Base-by-base conservation (phyloP, 768 basidiomycete genomes). In the Termitomyces sp. region DNA sequence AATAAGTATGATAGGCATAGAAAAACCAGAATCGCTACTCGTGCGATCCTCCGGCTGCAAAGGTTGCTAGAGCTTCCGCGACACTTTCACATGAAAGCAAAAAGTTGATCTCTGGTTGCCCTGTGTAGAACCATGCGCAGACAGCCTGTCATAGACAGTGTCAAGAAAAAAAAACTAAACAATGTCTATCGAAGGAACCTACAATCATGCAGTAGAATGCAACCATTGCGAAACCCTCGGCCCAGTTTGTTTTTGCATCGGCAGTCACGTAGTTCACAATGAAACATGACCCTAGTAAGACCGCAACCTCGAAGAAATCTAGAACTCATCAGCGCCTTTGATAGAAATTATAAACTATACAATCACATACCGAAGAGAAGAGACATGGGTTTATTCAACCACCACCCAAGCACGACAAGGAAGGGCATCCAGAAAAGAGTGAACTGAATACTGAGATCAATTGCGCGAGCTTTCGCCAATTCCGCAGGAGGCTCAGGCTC, bases 221-320 rank as follows among this genome's bases (percentile, higher is more conserved):
- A 28, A 89, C 73, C 78, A 90, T 79, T 20, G 83, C 78, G 45
- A 77, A 75, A 16, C 89, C 87, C 71, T 90, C 88, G 1, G 80
- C 82, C 87, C 88, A 90, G 64, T 90, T 90, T 4, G 89, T 90
- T 70, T 90, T 89, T 15, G 82, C 74, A 65, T 90, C 88, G 0
- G 86, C 85, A 13, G 88, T 89, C 52, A 90, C 85, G 65, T 87
- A 89, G 70, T 91, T 91, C 53, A 90, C 88, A 49, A 90, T 71
- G 73, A 90, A 89, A 65, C 84, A 86, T 2, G 87, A 77, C 1
- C 82, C 86, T 4, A 91, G 67, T 34, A 90, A 70, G 22, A 85
- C 61, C 0, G 84, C 81, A 3, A 90, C 79, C 66, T 90, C 87
- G 62, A 85, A 88, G 52, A 85, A 70, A 69, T 90, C 88, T 88